Evolutionary conservation across 495 filamentous ascomycete species (phyloP), one percentile per base, ranked within the genome.

Genomic region (Hypoxylon crocopeplum): DNA sequence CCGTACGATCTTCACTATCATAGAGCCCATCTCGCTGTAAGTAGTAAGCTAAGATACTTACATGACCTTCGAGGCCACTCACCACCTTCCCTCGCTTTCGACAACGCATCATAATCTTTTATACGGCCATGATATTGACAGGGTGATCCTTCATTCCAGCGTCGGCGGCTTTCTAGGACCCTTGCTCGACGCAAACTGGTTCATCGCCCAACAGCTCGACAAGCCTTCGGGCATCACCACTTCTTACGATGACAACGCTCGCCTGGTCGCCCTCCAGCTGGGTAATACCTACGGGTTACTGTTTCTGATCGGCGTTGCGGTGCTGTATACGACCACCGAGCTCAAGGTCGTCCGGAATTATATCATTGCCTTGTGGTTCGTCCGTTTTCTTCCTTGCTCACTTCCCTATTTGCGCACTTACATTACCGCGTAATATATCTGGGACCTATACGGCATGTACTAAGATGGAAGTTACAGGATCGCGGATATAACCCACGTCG

Each of bases 21-120:
- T 90, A 30, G 88, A 92, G 70, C 88, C 88, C 3, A 69, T 90
- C 37, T 84, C 85, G 13, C 76, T 88, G 85, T 88, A 82, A 72
- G 77, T 58, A n/a, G n/a, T n/a, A n/a, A n/a, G n/a, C n/a, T n/a
- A n/a, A n/a, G n/a, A n/a, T n/a, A n/a, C n/a, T n/a, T n/a, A n/a
- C n/a, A n/a, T n/a, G n/a, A n/a, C n/a, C n/a, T n/a, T n/a, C n/a
- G n/a, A n/a, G n/a, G n/a, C n/a, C n/a, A n/a, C n/a, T n/a, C n/a
- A n/a, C n/a, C n/a, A n/a, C n/a, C n/a, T n/a, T n/a, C n/a, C n/a
- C n/a, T n/a, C n/a, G n/a, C n/a, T n/a, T n/a, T n/a, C n/a, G n/a
- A n/a, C n/a, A n/a, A n/a, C n/a, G n/a, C n/a, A n/a, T n/a, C n/a
- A n/a, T n/a, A n/a, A n/a, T n/a, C n/a, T n/a, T n/a, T n/a, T n/a